These are phyloP conservation scores for Xylaria sp. DNA, from an alignment of 2,329 filamentous ascomycete genomes.

Conservation along the genomic window DNA sequence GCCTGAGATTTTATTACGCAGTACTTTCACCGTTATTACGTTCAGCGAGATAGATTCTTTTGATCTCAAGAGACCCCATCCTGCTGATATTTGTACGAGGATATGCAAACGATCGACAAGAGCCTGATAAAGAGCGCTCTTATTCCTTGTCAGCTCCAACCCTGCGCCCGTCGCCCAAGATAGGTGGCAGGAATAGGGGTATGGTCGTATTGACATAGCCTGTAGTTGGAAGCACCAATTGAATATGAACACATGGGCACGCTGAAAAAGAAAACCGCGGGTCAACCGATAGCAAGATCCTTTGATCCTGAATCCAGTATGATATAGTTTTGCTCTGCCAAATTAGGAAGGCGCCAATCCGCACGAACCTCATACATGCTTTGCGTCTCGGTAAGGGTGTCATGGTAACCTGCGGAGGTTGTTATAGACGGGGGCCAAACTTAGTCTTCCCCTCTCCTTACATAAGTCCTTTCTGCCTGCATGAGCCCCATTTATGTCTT, in stretches of 20 bases:
- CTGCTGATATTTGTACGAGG: too few relatives aligned
- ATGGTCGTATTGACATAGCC: constrained; percentile 2
- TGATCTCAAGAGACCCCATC: too few relatives aligned
- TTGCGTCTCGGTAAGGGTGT: constrained; percentile 11
- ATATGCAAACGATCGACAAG: neutral
- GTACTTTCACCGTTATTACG: too few relatives aligned
- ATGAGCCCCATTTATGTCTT: constrained; percentile 21
- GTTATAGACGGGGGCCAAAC: constrained; percentile 10
- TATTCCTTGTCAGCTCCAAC: neutral
- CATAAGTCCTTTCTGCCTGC: constrained; percentile 26
- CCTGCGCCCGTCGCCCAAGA: neutral
- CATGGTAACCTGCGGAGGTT: constrained; percentile 18
- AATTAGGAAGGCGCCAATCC: neutral
- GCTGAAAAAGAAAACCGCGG: neutral
- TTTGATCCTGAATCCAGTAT: neutral
- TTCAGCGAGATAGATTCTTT: too few relatives aligned
- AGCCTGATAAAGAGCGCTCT: neutral
- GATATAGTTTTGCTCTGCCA: constrained; percentile 10
- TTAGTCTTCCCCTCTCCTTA: constrained; percentile 22
- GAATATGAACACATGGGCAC: constrained; percentile 1
- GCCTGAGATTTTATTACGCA: too few relatives aligned
- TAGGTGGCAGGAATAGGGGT: neutral
- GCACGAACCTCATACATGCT: constrained; percentile 3
- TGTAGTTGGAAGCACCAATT: constrained; percentile 14
- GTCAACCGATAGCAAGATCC: constrained; percentile 1